Evolutionary conservation across 176 grass and related monocot species (phyloP), one percentile per base, ranked within the genome.

Genomic region (Raddia distichophylla): DNA sequence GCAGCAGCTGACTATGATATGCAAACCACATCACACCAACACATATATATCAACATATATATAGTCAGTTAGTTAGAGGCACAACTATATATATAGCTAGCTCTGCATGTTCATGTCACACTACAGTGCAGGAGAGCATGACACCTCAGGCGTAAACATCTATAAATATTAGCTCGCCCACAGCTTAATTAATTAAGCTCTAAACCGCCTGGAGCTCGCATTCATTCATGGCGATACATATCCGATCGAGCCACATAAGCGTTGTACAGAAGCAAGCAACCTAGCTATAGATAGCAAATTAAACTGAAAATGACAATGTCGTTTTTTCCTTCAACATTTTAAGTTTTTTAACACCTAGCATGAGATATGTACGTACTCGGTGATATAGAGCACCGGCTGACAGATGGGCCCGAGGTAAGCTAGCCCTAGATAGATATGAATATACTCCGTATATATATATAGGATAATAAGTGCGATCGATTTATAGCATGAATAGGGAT

Each of bases 21-120:
- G 78, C 74, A 86, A 78, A 73, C 87, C 75, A 55, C 65, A 87
- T 50, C 79, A 77, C 73, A 53, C 4, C 27, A 82, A 22, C 74
- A 83, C 74, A 83, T 52, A 22, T 67, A 83, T 67, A 83, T 52
- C 67, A 57, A 35, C 48, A 65, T 27, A 27, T 27, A 27, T 27
- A 27, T 32, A 77, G 82, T 18, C 48, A 81, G 62, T 80, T 81
- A 44, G 82, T 81, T 66, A 77, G 77, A 37, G 54, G 58, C 71
- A 49, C 46, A 60, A 47, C 73, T 34, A 57, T 54, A 78, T 61
- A 1, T 55, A 27, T 27, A 27, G 27, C 27, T 27, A 65, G 76
- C 37, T 73, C 66, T 79, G 67, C 65, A 60, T 59, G 52, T 70
- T 59, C n/a, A 48, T 46, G 53, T 27, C 49, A 27, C 54, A 69